Evolutionary conservation across 2,329 filamentous ascomycete genomes (phyloP).

Genomic region (Xylaria sp.): DNA sequence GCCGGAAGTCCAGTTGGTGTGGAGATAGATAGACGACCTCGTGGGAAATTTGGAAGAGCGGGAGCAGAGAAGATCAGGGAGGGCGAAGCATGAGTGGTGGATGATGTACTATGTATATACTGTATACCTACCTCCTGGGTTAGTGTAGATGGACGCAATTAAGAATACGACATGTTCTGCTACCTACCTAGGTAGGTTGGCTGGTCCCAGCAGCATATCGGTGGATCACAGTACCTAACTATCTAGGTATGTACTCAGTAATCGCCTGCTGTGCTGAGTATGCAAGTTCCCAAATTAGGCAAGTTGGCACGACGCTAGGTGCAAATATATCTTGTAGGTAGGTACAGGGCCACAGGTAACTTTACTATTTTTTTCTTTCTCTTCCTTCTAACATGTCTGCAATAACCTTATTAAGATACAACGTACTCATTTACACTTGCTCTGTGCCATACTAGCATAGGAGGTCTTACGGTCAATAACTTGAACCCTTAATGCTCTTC

Average conservation of each 20-base stretch:
- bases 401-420: too few relatives aligned
- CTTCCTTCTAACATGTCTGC: too few relatives aligned
- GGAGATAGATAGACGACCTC: conserved; percentile 34
- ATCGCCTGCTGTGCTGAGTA: too few relatives aligned
- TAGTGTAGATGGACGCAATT: conserved; percentile 7
- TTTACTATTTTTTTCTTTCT: too few relatives aligned
- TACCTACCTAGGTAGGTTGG: neutral
- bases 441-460: neutral
- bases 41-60: conserved; percentile 29
- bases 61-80: conserved; percentile 14
- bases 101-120: conserved; percentile 23
- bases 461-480: neutral
- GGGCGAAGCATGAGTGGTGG: conserved; percentile 32
- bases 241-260: too few relatives aligned
- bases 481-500: neutral
- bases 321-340: too few relatives aligned
- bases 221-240: neutral
- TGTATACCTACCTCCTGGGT: too few relatives aligned
- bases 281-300: too few relatives aligned
- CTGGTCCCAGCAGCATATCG: conserved; percentile 6
- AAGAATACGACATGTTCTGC: conserved; percentile 1
- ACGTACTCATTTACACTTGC: too few relatives aligned
- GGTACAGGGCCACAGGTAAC: too few relatives aligned
- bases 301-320: too few relatives aligned
- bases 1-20: conserved; percentile 23